Evolutionary conservation across 2,329 filamentous ascomycete genomes (phyloP).

Genomic region (Cryphonectria carpinicola): DNA sequence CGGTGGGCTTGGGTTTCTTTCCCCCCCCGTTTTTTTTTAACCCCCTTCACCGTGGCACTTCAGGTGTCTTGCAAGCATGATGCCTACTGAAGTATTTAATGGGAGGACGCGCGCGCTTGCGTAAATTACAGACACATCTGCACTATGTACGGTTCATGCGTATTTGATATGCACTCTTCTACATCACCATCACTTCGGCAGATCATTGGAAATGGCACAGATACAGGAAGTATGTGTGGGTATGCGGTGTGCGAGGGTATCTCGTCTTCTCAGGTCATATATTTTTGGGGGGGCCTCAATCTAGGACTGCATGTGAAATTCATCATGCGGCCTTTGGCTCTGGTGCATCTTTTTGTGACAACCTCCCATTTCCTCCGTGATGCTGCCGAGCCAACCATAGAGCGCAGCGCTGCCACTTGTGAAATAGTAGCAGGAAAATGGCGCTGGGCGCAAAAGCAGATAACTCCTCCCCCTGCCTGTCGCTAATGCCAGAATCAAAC

Average conservation of each 20-base stretch:
- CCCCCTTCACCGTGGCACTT: neutral
- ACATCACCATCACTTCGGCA: neutral
- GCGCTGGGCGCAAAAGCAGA: conserved; percentile 19
- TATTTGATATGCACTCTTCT: neutral
- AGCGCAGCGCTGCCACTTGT: conserved; percentile 11
- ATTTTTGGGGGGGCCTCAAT: conserved; percentile 1
- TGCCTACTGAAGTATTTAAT: neutral
- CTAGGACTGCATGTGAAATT: conserved; percentile 1
- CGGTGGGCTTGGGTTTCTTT: neutral
- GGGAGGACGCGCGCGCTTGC: conserved; percentile 12
- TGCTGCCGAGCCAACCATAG: conserved; percentile 9
- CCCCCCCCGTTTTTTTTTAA: neutral
- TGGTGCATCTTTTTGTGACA: neutral
- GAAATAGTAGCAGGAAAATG: conserved; percentile 3
- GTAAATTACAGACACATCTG: neutral
- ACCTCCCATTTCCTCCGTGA: neutral
- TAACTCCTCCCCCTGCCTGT: conserved; percentile 21
- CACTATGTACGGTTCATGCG: neutral
- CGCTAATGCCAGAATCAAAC: conserved; percentile 27
- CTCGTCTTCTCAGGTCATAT: conserved; percentile 5
- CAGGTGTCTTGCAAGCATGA: neutral
- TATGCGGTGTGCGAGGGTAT: conserved; percentile 3
- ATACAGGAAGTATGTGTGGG: neutral
- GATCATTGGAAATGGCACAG: neutral
- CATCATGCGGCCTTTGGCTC: neutral